A percentile compares a stretch with the other conserved stretches of the same genome.
These are phyloP conservation scores for Lodderomyces elongisporus DNA, from an alignment of 1,139 yeast genomes.

Conservation along the genomic window DNA sequence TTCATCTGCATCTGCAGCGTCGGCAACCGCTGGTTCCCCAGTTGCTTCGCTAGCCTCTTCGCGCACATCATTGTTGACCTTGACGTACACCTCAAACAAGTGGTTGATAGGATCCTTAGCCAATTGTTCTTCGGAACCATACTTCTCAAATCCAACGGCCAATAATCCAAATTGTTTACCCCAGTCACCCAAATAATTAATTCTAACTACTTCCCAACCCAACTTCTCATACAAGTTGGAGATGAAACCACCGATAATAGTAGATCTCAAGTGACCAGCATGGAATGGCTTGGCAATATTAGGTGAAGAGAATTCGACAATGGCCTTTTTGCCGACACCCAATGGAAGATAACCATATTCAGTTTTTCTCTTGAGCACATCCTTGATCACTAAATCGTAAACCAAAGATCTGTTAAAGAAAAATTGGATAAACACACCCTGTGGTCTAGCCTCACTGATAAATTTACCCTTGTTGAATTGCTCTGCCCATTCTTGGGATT, in stretches of 20 bases:
- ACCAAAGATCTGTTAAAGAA: conserved; percentile 67
- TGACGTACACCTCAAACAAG: conserved; percentile 89
- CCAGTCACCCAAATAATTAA: conserved; percentile 98
- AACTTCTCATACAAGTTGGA: conserved; percentile 83
- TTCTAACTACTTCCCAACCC: conserved; percentile 86
- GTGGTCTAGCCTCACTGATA: conserved; percentile 67
- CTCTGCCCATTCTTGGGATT: conserved; percentile 80
- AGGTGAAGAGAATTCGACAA: conserved; percentile 94
- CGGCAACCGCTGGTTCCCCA: conserved; percentile 35
- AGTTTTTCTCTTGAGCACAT: conserved; percentile 54
- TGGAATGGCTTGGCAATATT: conserved; percentile 99
- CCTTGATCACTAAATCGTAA: conserved; percentile 66
- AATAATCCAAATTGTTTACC: conserved; percentile 97
- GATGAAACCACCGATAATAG: conserved; percentile 97
- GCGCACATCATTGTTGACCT: conserved; percentile 73
- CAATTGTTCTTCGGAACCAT: conserved; percentile 75
- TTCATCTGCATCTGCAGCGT: conserved; percentile 13
- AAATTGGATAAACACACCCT: conserved; percentile 91
- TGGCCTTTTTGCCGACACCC: conserved; percentile 67
- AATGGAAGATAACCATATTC: conserved; percentile 72
- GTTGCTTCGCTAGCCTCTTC: conserved; percentile 38
- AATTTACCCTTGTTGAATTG: conserved; percentile 63
- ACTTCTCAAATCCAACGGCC: conserved; percentile 86
- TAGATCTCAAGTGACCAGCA: conserved; percentile 97
- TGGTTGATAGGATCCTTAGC: conserved; percentile 86